Base-by-base conservation (phyloP, 106 monocot genomes). In the Narthecium ossifragum region DNA sequence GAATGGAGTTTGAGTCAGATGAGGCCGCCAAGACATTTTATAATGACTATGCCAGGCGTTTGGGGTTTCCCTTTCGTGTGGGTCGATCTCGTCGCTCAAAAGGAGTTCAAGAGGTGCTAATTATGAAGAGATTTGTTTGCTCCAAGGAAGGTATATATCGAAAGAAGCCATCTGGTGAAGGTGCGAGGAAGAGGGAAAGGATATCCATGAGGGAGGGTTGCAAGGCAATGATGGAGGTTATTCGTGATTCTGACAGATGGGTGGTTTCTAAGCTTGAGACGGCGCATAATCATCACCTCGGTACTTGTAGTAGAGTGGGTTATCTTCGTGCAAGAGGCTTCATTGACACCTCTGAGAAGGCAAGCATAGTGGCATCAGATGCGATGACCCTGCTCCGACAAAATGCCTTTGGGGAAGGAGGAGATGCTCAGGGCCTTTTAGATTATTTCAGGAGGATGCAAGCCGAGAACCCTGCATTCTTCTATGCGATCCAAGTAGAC, bases 41-140 rank as follows among this genome's bases (percentile, higher is more conserved):
- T 67, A 94, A 94, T 55, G 93, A 94, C 21, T 94, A 94, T 29
- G 93, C 93, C 3, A 71, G 85, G 26, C 67, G 93, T 11, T 51
- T 94, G 39, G 89, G 93, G 7, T 94, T 94, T 50, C 93, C 93
- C 11, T 94, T 94, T 57, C 76, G 93, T 38, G 89, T 94, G 9
- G 93, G 93, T 10, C 60, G 93, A 60, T 94, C 93, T 20, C 63
- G 93, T 2, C 76, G 93, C 20, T 94, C 93, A 11, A 94, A 94
- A 63, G 93, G 93, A 26, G 70, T 74, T 18, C 85, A 89, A 26
- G 93, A 89, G 72, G 82, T 88, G 31, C 57, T 94, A 12, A 89
- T 94, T 29, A 94, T 94, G 93, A 94, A 94, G 64, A 70, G 93
- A 58, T 89, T 94, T 60, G 93, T 94, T 25, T 94, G 93, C 54